Conservation (phyloP, 2,329 filamentous ascomycete species). For the Thielaviopsis populi region DNA sequence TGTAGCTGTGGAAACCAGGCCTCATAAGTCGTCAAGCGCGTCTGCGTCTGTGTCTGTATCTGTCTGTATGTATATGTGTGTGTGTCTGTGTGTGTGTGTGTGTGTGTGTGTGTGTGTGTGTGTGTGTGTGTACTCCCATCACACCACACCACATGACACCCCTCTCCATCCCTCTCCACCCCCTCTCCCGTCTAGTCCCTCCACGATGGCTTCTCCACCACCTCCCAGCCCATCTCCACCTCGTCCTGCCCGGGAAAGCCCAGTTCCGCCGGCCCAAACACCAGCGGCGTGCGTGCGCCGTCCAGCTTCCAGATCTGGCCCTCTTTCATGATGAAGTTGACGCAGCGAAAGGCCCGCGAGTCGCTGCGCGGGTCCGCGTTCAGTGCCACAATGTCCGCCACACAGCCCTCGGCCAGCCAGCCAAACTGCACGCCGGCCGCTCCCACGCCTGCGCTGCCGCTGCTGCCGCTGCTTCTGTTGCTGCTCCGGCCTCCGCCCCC, state of each 20-base stretch:
- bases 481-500: conserved; percentile 1
- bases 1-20: conserved; percentile 7
- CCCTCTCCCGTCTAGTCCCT: background rate
- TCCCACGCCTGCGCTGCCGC: background rate
- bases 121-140: background rate
- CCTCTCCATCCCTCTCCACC: background rate
- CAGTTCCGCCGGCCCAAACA: conserved; percentile 5
- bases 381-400: conserved; percentile 38
- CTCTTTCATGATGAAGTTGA: conserved; percentile 44
- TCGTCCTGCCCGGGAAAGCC: background rate
- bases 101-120: background rate
- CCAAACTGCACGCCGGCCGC: conserved; percentile 29
- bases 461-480: background rate
- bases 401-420: conserved; percentile 32
- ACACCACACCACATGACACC: too few species aligned
- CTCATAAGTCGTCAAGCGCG: conserved; percentile 6
- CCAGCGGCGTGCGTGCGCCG: conserved; percentile 18
- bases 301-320: conserved; percentile 33
- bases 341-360: conserved; percentile 29
- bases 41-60: background rate
- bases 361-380: conserved; percentile 30
- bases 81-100: background rate
- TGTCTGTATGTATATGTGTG: background rate
- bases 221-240: conserved; percentile 16
- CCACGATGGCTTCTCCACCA: conserved; percentile 16